Evolutionary conservation across 108 stramenopile genomes (phyloP).

Genomic region (Aurantiochytrium sp.): DNA sequence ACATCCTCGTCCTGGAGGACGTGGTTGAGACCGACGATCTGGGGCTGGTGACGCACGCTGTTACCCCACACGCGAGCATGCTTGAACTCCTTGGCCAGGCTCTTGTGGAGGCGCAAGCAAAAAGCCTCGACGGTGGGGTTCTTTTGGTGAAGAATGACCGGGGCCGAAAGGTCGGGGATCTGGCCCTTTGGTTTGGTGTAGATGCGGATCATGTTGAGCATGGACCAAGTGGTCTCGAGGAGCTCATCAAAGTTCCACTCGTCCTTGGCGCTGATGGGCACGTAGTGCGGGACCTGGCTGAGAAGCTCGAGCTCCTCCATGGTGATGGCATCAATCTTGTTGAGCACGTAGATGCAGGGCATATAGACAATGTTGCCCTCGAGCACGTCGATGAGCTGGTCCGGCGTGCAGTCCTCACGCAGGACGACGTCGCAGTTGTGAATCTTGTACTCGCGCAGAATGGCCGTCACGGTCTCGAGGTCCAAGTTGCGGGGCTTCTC

Average conservation of each 20-base stretch:
- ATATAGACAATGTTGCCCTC: conserved; percentile 81
- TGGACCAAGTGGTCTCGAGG: conserved; percentile 83
- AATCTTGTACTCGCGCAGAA: conserved; percentile 87
- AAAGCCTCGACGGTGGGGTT: conserved; percentile 91
- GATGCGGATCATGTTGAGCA: conserved; percentile 89
- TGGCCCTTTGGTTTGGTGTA: conserved; percentile 99
- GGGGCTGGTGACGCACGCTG: conserved; percentile 93
- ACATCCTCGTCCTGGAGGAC: conserved; percentile 90
- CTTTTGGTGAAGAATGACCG: conserved; percentile 91
- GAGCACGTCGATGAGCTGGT: conserved; percentile 90
- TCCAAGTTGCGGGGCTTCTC: conserved; percentile 63
- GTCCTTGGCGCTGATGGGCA: conserved; percentile 82
- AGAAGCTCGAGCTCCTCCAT: conserved; percentile 97
- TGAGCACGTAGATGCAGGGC: conserved; percentile 81
- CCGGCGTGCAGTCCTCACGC: conserved; percentile 80
- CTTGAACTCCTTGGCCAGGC: conserved; percentile 73
- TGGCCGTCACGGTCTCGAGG: conserved; percentile 67
- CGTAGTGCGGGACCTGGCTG: conserved; percentile 93
- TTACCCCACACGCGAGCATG: conserved; percentile 94
- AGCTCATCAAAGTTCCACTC: conserved; percentile 94
- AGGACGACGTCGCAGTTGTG: conserved; percentile 81
- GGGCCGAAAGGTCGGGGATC: conserved; percentile 92
- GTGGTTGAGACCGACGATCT: conserved; percentile 93
- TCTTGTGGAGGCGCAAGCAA: conserved; percentile 85
- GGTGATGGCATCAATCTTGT: conserved; percentile 83